Evolutionary conservation across 2,329 filamentous ascomycete species (phyloP), one percentile per base, ranked within the genome.

Genomic region (Botrytis tulipae): DNA sequence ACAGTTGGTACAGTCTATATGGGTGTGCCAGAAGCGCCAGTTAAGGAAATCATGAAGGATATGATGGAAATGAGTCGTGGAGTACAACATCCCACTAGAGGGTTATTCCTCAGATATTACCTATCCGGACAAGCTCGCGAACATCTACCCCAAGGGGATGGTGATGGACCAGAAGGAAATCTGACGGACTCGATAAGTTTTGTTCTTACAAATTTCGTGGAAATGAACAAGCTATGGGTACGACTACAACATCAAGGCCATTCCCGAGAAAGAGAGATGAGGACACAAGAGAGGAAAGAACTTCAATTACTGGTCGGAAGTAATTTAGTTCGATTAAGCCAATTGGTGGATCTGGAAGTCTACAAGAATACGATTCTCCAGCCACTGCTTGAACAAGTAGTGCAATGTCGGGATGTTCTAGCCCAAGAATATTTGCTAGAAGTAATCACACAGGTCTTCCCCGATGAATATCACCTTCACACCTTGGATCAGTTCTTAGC

Each of bases 31-130:
- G 96, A 98, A 87, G 96, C 97, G 74, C 96, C 96, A 0, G 96
- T 99, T 78, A 99, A 99, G 85, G 96, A 99, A 86, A 94, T 99
- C 76, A 99, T 99, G 96, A 99, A 99, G 84, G 96, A 99, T 83
- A 99, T 99, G 96, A 99, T 99, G 96, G 96, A 99, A 84, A 99
- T 99, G 96, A 98, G 94, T 84, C 90, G 96, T 76, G 96, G 96
- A 73, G 95, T 99, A 35, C 96, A 99, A 81, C 96, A 99, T 83
- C 96, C 96, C 25, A 95, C 98, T 76, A 93, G 96, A 73, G 96
- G 96, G 29, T 87, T 99, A 72, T 99, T 99, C 82, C 85, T 99
- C 80, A 91, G 96, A 81, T 99, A 99, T 84, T 99, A 98, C 82
- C 88, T 99, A 70, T 96, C 94, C 37, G 95, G 96, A 54, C 96